These are phyloP conservation scores for Lomentospora prolificans DNA, from an alignment of 2,329 filamentous ascomycete genomes.

Conservation along the genomic window DNA sequence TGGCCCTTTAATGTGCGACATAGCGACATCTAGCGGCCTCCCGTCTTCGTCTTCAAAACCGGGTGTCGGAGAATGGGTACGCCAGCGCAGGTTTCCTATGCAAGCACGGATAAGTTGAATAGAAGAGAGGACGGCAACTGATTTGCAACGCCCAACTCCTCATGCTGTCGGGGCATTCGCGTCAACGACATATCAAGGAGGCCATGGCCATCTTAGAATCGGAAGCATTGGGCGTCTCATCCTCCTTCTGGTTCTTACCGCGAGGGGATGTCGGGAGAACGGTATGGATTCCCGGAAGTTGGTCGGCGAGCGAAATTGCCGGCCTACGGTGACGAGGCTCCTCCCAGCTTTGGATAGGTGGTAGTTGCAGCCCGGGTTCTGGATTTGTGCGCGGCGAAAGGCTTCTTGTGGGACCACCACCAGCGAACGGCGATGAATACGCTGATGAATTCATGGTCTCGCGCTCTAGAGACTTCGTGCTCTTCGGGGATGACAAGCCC, in stretches of 20 bases:
- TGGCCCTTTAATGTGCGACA: too few species aligned
- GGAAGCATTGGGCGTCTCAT: not conserved
- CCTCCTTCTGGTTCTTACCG: not conserved
- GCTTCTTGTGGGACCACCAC: not conserved
- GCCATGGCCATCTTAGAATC: conserved; percentile 5
- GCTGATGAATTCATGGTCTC: not conserved
- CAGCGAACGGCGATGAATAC: not conserved
- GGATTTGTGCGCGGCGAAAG: not conserved
- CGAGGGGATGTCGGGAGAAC: not conserved
- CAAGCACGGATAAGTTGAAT: too few species aligned
- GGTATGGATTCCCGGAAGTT: conserved; percentile 5
- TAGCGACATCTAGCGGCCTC: too few species aligned
- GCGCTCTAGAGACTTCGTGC: not conserved
- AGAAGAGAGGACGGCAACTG: too few species aligned
- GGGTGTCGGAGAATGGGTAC: too few species aligned
- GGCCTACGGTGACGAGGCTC: not conserved
- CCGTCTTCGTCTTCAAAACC: too few species aligned
- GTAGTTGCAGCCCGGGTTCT: not conserved
- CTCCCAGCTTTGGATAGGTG: not conserved
- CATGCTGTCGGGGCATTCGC: not conserved
- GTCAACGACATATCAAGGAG: conserved; percentile 6
- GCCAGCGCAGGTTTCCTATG: too few species aligned
- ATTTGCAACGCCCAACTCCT: not conserved
- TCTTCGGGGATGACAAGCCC: not conserved
- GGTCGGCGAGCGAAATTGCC: not conserved